A percentile compares a stretch with the other conserved stretches of the same genome.
phyloP scores from a whole-genome alignment of 2,329 filamentous ascomycete genomes.

The Colletotrichum neosansevieriae region DNA sequence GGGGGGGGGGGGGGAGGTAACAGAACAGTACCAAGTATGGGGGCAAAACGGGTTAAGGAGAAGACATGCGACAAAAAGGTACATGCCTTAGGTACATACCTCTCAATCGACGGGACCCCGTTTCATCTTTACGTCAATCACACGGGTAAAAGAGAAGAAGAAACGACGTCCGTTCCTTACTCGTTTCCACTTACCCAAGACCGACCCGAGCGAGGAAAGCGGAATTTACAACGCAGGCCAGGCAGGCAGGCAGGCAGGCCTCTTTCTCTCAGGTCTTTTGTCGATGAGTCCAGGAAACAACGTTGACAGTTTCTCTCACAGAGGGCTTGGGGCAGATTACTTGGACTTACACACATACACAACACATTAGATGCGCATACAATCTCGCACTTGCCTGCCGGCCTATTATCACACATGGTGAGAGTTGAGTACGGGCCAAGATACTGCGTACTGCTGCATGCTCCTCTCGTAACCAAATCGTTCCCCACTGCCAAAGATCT shows the following conservation, averaged over 20 bases:
- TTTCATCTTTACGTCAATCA: slow-evolving; percentile 36
- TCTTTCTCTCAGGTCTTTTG: background rate
- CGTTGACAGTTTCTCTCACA: no score
- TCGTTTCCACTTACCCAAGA: slow-evolving; percentile 33
- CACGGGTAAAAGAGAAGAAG: slow-evolving; percentile 29
- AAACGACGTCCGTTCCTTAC: slow-evolving; percentile 39
- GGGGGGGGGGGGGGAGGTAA: background rate
- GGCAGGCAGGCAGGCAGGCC: background rate
- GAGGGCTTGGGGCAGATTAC: slow-evolving; percentile 5
- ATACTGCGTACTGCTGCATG: background rate
- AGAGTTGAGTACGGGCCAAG: background rate
- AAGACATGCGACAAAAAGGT: background rate
- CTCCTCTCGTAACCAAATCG: slow-evolving; percentile 13
- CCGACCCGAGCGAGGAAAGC: slow-evolving; percentile 15
- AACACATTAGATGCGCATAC: background rate
- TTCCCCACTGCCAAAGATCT: slow-evolving; percentile 15
- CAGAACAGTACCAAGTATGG: background rate
- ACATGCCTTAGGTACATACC: background rate
- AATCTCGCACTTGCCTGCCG: background rate
- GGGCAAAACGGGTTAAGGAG: slow-evolving; percentile 10
- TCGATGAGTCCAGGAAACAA: no score
- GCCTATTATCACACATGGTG: background rate
- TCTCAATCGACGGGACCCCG: slow-evolving; percentile 11
- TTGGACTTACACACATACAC: slow-evolving; percentile 10
- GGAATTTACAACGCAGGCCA: background rate